Conservation (phyloP, 2,329 filamentous ascomycete species). For the Clarireedia monteithiana region DNA sequence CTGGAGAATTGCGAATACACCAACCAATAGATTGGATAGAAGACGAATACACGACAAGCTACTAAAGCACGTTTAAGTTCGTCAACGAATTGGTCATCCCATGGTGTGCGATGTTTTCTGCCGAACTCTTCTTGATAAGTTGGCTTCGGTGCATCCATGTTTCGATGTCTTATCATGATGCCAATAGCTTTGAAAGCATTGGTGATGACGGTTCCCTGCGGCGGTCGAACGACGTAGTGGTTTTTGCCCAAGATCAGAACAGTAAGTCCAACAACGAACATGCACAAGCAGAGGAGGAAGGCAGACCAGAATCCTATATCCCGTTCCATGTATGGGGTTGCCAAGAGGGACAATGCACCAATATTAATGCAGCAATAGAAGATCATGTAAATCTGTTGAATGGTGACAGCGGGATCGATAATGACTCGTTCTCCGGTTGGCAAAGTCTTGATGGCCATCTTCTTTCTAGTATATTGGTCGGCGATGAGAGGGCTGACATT, state of each 20-base stretch:
- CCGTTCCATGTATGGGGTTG: conserved; percentile 35
- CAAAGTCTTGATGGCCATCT: conserved; percentile 36
- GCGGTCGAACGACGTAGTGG: conserved; percentile 45
- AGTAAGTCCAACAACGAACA: conserved; percentile 44
- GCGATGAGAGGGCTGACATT: conserved; percentile 58
- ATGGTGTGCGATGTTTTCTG: conserved; percentile 5
- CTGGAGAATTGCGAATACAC: conserved; percentile 36
- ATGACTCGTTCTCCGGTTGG: conserved; percentile 52
- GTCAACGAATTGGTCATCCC: conserved; percentile 38
- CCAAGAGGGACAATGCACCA: conserved; percentile 43
- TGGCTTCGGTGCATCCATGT: conserved; percentile 52
- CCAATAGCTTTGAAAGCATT: conserved; percentile 56
- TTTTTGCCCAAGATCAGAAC: conserved; percentile 43
- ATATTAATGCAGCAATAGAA: conserved; percentile 67
- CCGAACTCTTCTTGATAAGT: conserved; percentile 50
- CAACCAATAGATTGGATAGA: conserved; percentile 54
- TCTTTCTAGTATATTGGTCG: conserved; percentile 43
- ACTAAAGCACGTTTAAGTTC: conserved; percentile 43
- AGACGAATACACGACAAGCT: conserved; percentile 51
- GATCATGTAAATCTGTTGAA: conserved; percentile 35
- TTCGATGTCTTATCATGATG: conserved; percentile 42
- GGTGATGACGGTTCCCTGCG: conserved; percentile 56
- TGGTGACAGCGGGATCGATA: conserved; percentile 50
- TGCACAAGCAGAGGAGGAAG: conserved; percentile 42
- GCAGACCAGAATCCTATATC: conserved; percentile 43